A percentile compares a stretch with the other conserved stretches of the same genome.
Evolutionary conservation across 805 yeast species (phyloP).

Genomic region (Barnettozyma botsteinii): DNA sequence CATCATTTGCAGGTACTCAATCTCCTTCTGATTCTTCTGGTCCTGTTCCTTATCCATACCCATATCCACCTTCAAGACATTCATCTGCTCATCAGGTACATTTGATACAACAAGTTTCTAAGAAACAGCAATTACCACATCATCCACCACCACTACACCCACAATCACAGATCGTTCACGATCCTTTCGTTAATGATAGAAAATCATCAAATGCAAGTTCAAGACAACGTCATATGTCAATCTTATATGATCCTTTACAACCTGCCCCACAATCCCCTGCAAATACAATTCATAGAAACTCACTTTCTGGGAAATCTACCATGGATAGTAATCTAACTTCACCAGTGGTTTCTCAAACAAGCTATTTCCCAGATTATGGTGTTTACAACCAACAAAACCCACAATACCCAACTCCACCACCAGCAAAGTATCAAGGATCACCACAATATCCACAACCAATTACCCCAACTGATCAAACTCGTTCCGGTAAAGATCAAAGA

Average conservation of each 20-base stretch:
- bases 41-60: constrained; percentile 23
- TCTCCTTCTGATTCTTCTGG: constrained; percentile 13
- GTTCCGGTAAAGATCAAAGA: constrained; percentile 14
- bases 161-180: no score
- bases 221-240: constrained; percentile 23
- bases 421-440: constrained; percentile 8
- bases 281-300: constrained; percentile 11
- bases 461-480: constrained; percentile 3
- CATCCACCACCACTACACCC: no score
- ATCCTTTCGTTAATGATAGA: constrained; percentile 22
- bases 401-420: not conserved
- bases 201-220: constrained; percentile 17
- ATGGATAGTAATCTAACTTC: constrained; percentile 10
- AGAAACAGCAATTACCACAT: constrained; percentile 11
- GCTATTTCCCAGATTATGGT: constrained; percentile 21
- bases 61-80: constrained; percentile 18
- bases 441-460: constrained; percentile 8
- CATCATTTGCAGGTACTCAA: constrained; percentile 2
- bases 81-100: constrained; percentile 3
- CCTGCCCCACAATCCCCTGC: constrained; percentile 6
- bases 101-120: constrained; percentile 4
- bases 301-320: constrained; percentile 15
- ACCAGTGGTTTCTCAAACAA: constrained; percentile 4
- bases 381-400: constrained; percentile 4
- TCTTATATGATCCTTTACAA: constrained; percentile 25